Percentiles rank a stretch among this genome's conserved stretches.
phyloP scores from a whole-genome alignment of 2,329 filamentous ascomycete species.

The Colletotrichum sp. region DNA sequence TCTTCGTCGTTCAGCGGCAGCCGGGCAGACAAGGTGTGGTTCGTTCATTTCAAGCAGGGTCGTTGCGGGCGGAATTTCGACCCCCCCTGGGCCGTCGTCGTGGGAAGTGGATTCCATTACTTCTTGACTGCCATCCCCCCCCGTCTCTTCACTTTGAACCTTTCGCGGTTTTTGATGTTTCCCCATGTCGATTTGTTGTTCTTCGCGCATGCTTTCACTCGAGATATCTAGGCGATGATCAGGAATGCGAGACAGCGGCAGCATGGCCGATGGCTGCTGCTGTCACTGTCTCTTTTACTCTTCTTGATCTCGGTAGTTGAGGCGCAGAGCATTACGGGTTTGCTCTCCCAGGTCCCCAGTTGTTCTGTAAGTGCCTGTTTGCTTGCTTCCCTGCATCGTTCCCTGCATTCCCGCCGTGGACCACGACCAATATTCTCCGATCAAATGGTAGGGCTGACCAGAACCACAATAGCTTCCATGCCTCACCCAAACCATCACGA shows the following conservation, averaged over 20 bases:
- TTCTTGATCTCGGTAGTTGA: neutral
- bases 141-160: neutral
- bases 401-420: neutral
- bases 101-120: neutral
- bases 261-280: neutral
- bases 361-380: conserved; percentile 10
- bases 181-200: neutral
- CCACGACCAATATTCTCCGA: neutral
- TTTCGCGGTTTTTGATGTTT: neutral
- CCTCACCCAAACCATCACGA: neutral
- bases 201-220: neutral
- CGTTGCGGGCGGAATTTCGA: neutral
- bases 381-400: neutral
- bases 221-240: conserved; percentile 11
- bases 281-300: neutral
- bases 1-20: neutral
- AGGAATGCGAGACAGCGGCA: neutral
- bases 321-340: neutral
- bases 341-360: neutral
- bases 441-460: neutral
- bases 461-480: conserved; percentile 13
- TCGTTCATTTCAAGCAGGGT: neutral
- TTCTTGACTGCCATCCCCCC: neutral
- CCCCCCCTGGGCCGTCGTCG: neutral
- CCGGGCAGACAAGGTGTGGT: neutral